A percentile compares a stretch with the other conserved stretches of the same genome.
Evolutionary conservation across 2,329 filamentous ascomycete genomes (phyloP).

Genomic region (Alternaria novae-zelandiae): DNA sequence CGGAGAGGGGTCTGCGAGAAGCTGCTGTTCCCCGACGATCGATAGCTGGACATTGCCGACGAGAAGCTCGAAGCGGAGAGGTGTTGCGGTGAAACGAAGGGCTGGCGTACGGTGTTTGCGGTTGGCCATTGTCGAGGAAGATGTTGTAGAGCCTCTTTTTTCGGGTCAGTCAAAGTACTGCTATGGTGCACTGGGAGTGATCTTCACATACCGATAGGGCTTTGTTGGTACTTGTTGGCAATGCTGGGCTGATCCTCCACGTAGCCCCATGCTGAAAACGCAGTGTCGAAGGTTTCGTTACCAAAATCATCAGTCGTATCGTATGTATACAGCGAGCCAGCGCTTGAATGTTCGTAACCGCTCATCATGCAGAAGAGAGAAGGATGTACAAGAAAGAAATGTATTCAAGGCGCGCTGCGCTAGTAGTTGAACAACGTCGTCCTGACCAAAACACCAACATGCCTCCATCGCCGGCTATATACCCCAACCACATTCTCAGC

Average conservation of each 20-base stretch:
- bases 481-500: not conserved
- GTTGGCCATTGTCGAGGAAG: slow-evolving; percentile 12
- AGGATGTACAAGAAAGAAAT: not conserved
- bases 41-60: slow-evolving; percentile 19
- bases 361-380: slow-evolving; percentile 13
- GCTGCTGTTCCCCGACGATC: slow-evolving; percentile 23
- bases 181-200: not conserved
- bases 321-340: slow-evolving; percentile 17
- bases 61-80: slow-evolving; percentile 29
- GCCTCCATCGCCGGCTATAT: not conserved
- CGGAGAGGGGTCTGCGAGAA: slow-evolving; percentile 26
- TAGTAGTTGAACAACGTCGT: not conserved
- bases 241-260: not conserved
- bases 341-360: slow-evolving; percentile 7
- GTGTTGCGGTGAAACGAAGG: slow-evolving; percentile 17
- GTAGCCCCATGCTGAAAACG: not conserved
- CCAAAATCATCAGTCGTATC: not conserved
- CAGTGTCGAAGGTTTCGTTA: not conserved
- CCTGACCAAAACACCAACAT: not conserved
- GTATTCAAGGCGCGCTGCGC: not conserved
- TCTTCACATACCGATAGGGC: not conserved
- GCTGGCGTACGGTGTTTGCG: slow-evolving; percentile 7
- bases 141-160: slow-evolving; percentile 16
- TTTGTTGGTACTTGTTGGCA: not conserved
- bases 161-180: not conserved